These are phyloP conservation scores for Skeletonema grethae DNA, from an alignment of 108 stramenopile genomes.

Conservation along the genomic window DNA sequence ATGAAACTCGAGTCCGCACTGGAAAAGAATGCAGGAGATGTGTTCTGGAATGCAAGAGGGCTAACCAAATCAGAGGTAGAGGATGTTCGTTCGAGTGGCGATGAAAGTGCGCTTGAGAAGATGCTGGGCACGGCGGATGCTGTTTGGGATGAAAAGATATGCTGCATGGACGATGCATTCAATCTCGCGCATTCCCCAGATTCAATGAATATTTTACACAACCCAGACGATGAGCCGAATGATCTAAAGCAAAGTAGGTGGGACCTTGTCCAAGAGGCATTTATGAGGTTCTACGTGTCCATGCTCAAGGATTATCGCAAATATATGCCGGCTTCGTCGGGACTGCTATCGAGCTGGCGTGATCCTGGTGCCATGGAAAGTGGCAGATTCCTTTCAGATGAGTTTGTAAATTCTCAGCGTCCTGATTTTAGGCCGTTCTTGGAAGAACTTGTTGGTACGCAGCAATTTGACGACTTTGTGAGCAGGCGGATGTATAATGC, in stretches of 20 bases:
- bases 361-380: slow-evolving; percentile 22
- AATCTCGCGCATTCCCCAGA: slow-evolving; percentile 78
- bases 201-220: slow-evolving; percentile 44
- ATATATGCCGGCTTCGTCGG: slow-evolving; percentile 51
- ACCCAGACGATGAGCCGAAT: slow-evolving; percentile 27
- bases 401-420: slow-evolving; percentile 69
- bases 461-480: slow-evolving; percentile 90
- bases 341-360: slow-evolving; percentile 38
- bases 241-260: slow-evolving; percentile 65
- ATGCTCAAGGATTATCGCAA: slow-evolving; percentile 84
- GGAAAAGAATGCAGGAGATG: slow-evolving; percentile 72
- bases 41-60: slow-evolving; percentile 81
- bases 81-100: slow-evolving; percentile 33
- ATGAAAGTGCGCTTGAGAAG: slow-evolving; percentile 25
- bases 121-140: slow-evolving; percentile 43
- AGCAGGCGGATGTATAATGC: slow-evolving; percentile 84
- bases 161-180: slow-evolving; percentile 78
- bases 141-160: slow-evolving; percentile 76
- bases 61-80: slow-evolving; percentile 56
- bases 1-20: slow-evolving; percentile 68
- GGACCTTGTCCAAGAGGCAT: slow-evolving; percentile 91
- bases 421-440: slow-evolving; percentile 71
- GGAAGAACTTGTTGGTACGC: slow-evolving; percentile 68
- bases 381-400: slow-evolving; percentile 47
- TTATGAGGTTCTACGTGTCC: slow-evolving; percentile 86